Base-by-base conservation (phyloP, 2,329 filamentous ascomycete genomes). In the Penicillium sp. region DNA sequence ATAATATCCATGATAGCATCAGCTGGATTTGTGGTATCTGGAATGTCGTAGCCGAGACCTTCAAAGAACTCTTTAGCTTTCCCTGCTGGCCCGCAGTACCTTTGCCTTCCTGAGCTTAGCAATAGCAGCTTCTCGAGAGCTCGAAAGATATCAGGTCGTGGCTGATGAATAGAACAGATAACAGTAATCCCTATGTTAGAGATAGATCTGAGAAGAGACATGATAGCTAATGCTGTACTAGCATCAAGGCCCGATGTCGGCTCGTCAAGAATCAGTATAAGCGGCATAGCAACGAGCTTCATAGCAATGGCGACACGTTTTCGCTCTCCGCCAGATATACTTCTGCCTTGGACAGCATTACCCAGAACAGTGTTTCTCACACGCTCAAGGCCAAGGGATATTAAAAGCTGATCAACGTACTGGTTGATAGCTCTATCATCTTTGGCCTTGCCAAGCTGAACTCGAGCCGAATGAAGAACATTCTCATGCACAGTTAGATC, bases 401-500 rank as follows among this genome's bases (percentile, higher is more conserved):
- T 13, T 1, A 51, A 45, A 4, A 51, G n/a, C 61, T 0, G 75
- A 44, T 85, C 77, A n/a, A 85, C 82, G 55, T 84, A 81, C 16
- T 75, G 69, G 33, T 79, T 69, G 33, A 85, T 80, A 3, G 83
- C 79, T 11, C 58, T 60, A 33, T 80, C 75, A 3, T 68, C 73
- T 82, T 81, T 85, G 4, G 72, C 78, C 2, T 76, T 70, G 0
- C 83, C 82, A 13, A 86, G 71, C 14, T 81, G 77, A 29, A 84
- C 75, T 13, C 78, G 75, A 14, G 83, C 84, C 0, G 82, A 84
- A 57, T 86, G 83, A 4, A 85, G 70, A 37, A 87, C 84, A 54
- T 86, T 87, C 65, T 87, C 84, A 47, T 79, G 78, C 5, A 87
- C 83, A 0, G 83, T 87, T 42, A 87, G 68, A 63, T 87, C 82